Conservation (phyloP, 164 flowering plant species). For the Vitis rotundifolia region DNA sequence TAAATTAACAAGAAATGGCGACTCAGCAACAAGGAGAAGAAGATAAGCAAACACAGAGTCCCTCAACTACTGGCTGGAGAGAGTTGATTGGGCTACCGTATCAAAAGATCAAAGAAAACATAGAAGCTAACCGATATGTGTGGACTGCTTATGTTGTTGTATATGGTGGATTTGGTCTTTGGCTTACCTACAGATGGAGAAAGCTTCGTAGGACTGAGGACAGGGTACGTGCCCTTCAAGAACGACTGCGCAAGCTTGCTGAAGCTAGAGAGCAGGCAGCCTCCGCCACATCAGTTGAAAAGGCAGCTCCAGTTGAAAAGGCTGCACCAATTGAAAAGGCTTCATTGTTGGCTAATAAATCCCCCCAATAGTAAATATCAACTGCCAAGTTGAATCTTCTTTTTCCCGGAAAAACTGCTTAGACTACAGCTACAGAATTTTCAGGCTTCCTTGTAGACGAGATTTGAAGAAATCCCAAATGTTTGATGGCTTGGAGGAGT, state of each 20-base stretch:
- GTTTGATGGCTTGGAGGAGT: too few species aligned
- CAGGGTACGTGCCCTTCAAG: constrained; percentile 72
- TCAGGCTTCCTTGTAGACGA: too few species aligned
- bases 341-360: background rate
- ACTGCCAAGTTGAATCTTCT: background rate
- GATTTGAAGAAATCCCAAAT: too few species aligned
- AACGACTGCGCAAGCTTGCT: constrained; percentile 53
- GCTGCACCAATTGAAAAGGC: too few species aligned
- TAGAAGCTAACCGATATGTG: constrained; percentile 84
- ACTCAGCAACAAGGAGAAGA: constrained; percentile 16
- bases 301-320: background rate
- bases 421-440: too few species aligned
- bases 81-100: constrained; percentile 46
- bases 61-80: constrained; percentile 26
- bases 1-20: constrained; percentile 17
- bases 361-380: background rate
- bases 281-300: constrained; percentile 21
- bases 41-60: constrained; percentile 16
- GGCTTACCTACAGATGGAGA: constrained; percentile 76
- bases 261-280: constrained; percentile 50
- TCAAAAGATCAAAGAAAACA: constrained; percentile 56
- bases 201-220: constrained; percentile 81
- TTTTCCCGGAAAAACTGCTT: background rate
- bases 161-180: constrained; percentile 72
- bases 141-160: constrained; percentile 89